Percentiles rank a stretch among this genome's conserved stretches.
Conservation (phyloP, 2,329 filamentous ascomycete species). For the Talaromyces sp. region DNA sequence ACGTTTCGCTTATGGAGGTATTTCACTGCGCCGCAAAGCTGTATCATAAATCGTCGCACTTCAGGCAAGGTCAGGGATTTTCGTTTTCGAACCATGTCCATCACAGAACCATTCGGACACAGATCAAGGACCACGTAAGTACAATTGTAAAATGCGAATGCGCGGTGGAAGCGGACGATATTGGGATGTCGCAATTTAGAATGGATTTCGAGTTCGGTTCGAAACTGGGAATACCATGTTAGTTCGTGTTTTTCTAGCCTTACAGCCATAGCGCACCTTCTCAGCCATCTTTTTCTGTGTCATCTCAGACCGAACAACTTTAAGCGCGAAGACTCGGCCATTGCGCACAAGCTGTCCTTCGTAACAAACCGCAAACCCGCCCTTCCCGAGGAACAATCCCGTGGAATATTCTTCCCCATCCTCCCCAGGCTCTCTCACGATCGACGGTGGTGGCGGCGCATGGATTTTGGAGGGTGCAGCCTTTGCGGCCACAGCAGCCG, state of each 20-base stretch:
- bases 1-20: constrained; percentile 96
- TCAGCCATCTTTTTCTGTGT: constrained; percentile 49
- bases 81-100: constrained; percentile 94
- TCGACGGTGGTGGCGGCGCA: constrained; percentile 41
- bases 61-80: constrained; percentile 90
- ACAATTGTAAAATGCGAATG: constrained; percentile 81
- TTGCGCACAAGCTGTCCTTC: constrained; percentile 43
- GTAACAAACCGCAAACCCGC: constrained; percentile 49
- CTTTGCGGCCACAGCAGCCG: constrained; percentile 29
- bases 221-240: constrained; percentile 48
- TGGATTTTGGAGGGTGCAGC: constrained; percentile 37
- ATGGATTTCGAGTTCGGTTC: constrained; percentile 89
- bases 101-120: constrained; percentile 90
- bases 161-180: constrained; percentile 90
- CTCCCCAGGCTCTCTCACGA: constrained; percentile 42
- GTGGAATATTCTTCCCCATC: constrained; percentile 43
- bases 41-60: constrained; percentile 86
- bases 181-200: constrained; percentile 96
- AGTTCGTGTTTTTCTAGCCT: not conserved
- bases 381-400: constrained; percentile 45
- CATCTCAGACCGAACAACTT: constrained; percentile 48
- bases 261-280: constrained; percentile 33
- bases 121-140: constrained; percentile 94
- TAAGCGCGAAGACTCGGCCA: constrained; percentile 45
- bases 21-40: constrained; percentile 94